phyloP scores from a whole-genome alignment of 140 eudicot genomes.

The Anethum foeniculum region DNA sequence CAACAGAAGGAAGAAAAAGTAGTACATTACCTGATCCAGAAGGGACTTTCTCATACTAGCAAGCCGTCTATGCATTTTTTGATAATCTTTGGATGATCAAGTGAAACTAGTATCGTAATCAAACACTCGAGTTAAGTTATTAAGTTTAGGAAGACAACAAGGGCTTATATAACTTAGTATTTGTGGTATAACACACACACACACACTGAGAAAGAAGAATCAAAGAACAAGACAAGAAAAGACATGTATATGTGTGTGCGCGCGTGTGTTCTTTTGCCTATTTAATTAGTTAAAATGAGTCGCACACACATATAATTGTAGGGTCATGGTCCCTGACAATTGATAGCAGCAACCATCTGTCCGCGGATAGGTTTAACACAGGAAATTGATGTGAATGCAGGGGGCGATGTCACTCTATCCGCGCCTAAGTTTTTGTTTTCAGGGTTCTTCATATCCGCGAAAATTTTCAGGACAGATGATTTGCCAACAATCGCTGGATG shows the following conservation, averaged over 20 bases:
- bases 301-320: not conserved
- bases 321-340: too few species aligned
- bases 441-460: too few species aligned
- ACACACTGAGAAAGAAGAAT: not conserved
- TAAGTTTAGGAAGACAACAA: not conserved
- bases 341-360: too few species aligned
- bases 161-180: constrained; percentile 2
- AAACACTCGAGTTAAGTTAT: not conserved
- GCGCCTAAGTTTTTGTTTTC: too few species aligned
- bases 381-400: too few species aligned
- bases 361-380: too few species aligned
- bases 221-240: not conserved
- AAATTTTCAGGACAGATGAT: too few species aligned
- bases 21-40: constrained; percentile 60
- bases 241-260: not conserved
- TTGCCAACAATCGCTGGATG: too few species aligned
- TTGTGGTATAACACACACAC: not conserved
- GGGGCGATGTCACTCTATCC: too few species aligned
- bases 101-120: not conserved
- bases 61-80: constrained; percentile 52
- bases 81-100: constrained; percentile 27
- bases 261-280: not conserved
- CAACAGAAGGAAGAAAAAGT: too few species aligned
- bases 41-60: constrained; percentile 63
- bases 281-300: not conserved